phyloP scores from a whole-genome alignment of 2,329 filamentous ascomycete species.

The Metarhizium anisopliae region DNA sequence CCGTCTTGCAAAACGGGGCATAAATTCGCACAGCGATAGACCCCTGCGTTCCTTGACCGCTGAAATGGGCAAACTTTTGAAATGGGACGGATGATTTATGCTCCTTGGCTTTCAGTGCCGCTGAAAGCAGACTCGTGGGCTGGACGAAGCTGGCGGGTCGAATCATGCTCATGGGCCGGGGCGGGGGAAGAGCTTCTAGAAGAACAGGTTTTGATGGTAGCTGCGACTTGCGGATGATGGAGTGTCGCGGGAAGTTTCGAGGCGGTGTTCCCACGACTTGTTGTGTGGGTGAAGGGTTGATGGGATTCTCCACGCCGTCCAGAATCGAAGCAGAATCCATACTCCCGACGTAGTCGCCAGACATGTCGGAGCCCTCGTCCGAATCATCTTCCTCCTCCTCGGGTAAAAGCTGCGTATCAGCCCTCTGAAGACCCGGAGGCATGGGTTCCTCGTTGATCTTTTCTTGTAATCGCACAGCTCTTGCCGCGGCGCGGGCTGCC shows the following conservation, averaged over 20 bases:
- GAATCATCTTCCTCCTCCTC: constrained; percentile 52
- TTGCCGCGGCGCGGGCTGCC: constrained; percentile 47
- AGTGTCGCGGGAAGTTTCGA: constrained; percentile 49
- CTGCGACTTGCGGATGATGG: constrained; percentile 54
- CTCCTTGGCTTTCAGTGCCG: constrained; percentile 63
- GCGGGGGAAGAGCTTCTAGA: constrained; percentile 60
- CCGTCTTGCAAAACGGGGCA: constrained; percentile 58
- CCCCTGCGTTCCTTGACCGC: constrained; percentile 68
- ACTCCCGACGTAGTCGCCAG: constrained; percentile 56
- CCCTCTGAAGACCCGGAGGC: constrained; percentile 29
- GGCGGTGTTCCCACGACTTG: constrained; percentile 58
- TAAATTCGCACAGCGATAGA: constrained; percentile 72
- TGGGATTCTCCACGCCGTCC: constrained; percentile 51
- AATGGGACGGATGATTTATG: constrained; percentile 62
- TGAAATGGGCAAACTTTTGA: constrained; percentile 66
- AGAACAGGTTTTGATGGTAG: constrained; percentile 46
- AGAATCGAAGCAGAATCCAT: constrained; percentile 65
- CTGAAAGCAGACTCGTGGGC: constrained; percentile 62
- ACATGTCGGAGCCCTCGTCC: constrained; percentile 53
- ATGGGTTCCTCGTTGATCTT: constrained; percentile 29
- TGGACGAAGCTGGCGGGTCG: constrained; percentile 58
- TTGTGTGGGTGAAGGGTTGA: constrained; percentile 43
- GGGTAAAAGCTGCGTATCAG: constrained; percentile 42
- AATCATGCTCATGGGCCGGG: constrained; percentile 56
- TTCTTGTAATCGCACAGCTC: constrained; percentile 26